Conservation (phyloP, 139 green algal species). For the Chlorella sp. region DNA sequence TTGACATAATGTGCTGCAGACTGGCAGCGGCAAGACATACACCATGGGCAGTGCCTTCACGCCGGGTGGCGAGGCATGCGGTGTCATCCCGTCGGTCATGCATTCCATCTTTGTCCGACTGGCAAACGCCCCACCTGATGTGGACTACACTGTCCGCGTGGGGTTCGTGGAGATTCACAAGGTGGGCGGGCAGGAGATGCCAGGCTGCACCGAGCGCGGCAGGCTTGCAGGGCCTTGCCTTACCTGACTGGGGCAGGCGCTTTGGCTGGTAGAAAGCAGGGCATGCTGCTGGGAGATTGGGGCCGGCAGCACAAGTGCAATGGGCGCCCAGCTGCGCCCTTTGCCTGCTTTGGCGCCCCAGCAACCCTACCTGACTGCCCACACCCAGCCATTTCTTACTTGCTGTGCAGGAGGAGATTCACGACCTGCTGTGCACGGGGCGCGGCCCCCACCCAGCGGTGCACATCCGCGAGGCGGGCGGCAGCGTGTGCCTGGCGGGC, state of each 20-base stretch:
- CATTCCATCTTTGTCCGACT: constrained; percentile 80
- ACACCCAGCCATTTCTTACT: not conserved
- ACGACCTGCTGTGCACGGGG: constrained; percentile 75
- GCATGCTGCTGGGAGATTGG: not conserved
- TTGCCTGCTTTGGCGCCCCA: not conserved
- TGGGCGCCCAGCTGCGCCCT: too few species aligned
- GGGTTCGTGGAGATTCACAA: constrained; percentile 96
- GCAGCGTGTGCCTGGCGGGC: constrained; percentile 82
- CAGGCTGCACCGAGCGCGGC: not conserved
- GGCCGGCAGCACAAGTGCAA: not conserved
- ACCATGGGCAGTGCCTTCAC: constrained; percentile 89
- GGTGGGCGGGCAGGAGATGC: constrained; percentile 42
- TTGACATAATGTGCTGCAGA: constrained; percentile 30
- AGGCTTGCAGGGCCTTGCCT: too few species aligned
- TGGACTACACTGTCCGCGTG: constrained; percentile 80
- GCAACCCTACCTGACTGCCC: not conserved
- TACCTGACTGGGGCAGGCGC: not conserved
- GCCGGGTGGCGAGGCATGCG: constrained; percentile 43
- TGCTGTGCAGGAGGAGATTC: constrained; percentile 79
- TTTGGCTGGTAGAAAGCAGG: not conserved
- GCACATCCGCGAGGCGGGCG: constrained; percentile 80
- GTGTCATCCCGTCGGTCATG: constrained; percentile 89
- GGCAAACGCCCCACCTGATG: constrained; percentile 29
- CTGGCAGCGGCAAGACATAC: constrained; percentile 87
- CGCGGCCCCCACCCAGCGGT: constrained; percentile 49